Conservation (phyloP, 768 basidiomycete genomes). For the Dentipellis sp. region DNA sequence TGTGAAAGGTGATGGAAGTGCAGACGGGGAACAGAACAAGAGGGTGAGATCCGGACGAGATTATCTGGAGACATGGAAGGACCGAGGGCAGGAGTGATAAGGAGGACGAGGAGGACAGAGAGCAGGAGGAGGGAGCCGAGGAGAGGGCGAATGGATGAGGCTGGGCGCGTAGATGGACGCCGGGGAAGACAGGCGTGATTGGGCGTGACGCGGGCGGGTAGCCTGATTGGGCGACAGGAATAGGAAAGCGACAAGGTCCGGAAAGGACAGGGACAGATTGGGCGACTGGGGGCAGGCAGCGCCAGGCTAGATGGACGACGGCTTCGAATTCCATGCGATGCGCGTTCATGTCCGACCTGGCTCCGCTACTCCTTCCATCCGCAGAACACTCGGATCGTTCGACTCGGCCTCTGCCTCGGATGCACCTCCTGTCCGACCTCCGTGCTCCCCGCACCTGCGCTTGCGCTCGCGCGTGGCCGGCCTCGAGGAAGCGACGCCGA, state of each 20-base stretch:
- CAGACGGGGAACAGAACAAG: too few relatives aligned
- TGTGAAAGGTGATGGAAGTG: background rate
- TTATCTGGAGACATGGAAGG: background rate
- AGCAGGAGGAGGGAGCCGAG: background rate
- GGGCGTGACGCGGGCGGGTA: too few relatives aligned
- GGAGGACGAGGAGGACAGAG: background rate
- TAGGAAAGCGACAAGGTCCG: background rate
- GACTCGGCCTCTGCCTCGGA: slow-evolving; percentile 32
- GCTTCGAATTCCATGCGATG: too few relatives aligned
- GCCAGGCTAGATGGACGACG: too few relatives aligned
- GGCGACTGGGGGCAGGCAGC: too few relatives aligned
- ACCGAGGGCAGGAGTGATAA: background rate
- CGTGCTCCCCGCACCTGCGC: slow-evolving; percentile 1
- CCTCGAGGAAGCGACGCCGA: background rate
- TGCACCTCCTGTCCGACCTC: slow-evolving; percentile 1
- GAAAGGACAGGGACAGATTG: too few relatives aligned
- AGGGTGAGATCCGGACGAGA: background rate
- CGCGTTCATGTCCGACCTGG: too few relatives aligned
- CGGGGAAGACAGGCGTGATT: too few relatives aligned
- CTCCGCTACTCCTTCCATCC: slow-evolving; percentile 41
- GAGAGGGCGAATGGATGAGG: too few relatives aligned
- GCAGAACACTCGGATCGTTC: slow-evolving; percentile 43
- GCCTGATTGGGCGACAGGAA: background rate
- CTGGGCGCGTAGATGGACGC: too few relatives aligned
- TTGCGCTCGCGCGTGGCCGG: background rate